Percentiles rank a stretch among this genome's conserved stretches.
Conservation (phyloP, 2,329 filamentous ascomycete species). For the Cladophialophora carrionii region DNA sequence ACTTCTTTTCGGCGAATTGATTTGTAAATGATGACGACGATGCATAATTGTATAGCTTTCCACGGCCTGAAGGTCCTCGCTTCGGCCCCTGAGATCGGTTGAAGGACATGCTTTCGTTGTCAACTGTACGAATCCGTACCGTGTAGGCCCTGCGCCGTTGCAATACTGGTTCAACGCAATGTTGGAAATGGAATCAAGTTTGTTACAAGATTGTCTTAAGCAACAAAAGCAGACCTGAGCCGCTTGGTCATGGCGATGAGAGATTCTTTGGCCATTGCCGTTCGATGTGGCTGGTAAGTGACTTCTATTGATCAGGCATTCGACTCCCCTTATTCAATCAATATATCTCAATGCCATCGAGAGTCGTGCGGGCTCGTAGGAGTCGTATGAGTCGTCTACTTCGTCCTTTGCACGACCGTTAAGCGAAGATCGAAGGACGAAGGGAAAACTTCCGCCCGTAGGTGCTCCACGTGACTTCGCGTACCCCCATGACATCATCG, state of each 20-base stretch:
- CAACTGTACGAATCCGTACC: not conserved
- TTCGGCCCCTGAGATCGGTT: not conserved
- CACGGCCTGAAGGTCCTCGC: not conserved
- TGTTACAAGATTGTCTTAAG: not conserved
- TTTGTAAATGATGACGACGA: not conserved
- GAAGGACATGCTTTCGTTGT: not conserved
- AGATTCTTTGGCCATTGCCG: constrained; percentile 36
- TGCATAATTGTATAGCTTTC: not conserved
- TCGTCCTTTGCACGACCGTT: not conserved
- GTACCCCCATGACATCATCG: constrained; percentile 7
- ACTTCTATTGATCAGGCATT: not conserved
- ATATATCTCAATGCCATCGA: not conserved
- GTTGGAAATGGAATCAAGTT: not conserved
- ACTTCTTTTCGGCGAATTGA: constrained; percentile 16
- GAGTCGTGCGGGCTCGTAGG: not conserved
- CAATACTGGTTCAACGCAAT: not conserved
- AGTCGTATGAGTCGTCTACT: not conserved
- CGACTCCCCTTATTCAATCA: not conserved
- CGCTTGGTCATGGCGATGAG: constrained; percentile 37
- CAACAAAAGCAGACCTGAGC: constrained; percentile 25
- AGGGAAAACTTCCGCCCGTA: not conserved
- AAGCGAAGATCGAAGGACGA: not conserved
- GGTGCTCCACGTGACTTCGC: constrained; percentile 9
- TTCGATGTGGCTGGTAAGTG: not conserved
- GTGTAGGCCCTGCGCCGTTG: not conserved